These are phyloP conservation scores for Phytophthora sansomeana DNA, from an alignment of 352 stramenopile species.

Conservation along the genomic window DNA sequence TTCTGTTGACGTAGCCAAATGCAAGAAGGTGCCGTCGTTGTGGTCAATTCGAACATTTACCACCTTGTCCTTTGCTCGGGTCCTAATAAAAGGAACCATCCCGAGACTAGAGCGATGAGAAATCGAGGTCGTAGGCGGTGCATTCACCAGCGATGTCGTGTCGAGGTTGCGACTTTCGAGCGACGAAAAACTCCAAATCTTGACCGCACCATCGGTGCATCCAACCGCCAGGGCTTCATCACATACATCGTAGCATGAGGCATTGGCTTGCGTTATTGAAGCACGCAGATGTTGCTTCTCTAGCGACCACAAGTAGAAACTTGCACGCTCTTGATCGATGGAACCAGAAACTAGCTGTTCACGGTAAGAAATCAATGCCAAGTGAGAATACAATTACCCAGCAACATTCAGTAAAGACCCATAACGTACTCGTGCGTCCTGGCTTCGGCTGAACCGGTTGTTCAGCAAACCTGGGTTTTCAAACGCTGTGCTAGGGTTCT, in stretches of 20 bases:
- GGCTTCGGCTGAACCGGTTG: conserved; percentile 67
- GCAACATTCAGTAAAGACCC: not conserved
- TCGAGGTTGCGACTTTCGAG: conserved; percentile 65
- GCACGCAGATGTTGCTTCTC: conserved; percentile 69
- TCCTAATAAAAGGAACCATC: conserved; percentile 87
- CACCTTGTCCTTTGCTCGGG: conserved; percentile 80
- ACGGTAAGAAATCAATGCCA: conserved; percentile 15
- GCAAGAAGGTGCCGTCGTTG: conserved; percentile 81
- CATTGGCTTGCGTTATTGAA: conserved; percentile 73
- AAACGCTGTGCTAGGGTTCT: conserved; percentile 57
- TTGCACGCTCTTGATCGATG: conserved; percentile 75
- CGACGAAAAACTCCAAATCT: conserved; percentile 83
- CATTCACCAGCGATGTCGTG: conserved; percentile 55
- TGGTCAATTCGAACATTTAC: conserved; percentile 84
- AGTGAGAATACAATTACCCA: conserved; percentile 1
- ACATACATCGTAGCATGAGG: conserved; percentile 82
- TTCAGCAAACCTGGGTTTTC: conserved; percentile 73
- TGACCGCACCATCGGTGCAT: conserved; percentile 78
- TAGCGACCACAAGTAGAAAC: conserved; percentile 89
- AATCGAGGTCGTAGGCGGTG: conserved; percentile 71
- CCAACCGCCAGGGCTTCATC: conserved; percentile 84
- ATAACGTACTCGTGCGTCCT: conserved; percentile 69
- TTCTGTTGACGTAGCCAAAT: conserved; percentile 86
- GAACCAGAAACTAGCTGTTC: conserved; percentile 75
- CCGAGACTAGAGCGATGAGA: conserved; percentile 81